phyloP scores from a whole-genome alignment of 768 basidiomycete species.

The Boletus barrowsii region DNA sequence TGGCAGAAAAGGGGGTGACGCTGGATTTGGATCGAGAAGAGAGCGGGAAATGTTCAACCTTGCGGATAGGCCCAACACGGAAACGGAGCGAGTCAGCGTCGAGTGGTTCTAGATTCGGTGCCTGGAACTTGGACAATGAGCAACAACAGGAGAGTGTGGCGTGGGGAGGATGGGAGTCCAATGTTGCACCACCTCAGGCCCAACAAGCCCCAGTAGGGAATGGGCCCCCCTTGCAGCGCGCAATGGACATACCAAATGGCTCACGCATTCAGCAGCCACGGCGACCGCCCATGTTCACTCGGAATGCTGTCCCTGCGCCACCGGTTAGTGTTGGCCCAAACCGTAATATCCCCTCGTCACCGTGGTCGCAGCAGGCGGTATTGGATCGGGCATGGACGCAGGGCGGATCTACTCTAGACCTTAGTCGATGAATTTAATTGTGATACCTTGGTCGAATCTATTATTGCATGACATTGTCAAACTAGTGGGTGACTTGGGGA shows the following conservation, averaged over 20 bases:
- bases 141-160: conserved; percentile 21
- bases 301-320: conserved; percentile 34
- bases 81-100: conserved; percentile 28
- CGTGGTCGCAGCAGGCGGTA: conserved; percentile 38
- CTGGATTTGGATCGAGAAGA: conserved; percentile 48
- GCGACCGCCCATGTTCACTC: conserved; percentile 54
- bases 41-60: conserved; percentile 34
- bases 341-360: conserved; percentile 40
- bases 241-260: conserved; percentile 50
- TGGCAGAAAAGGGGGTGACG: conserved; percentile 51
- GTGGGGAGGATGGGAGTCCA: conserved; percentile 31
- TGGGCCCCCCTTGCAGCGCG: conserved; percentile 40
- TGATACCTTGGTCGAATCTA: conserved; percentile 16
- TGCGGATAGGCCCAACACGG: conserved; percentile 21
- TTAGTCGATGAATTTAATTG: conserved; percentile 31
- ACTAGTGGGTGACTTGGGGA: too few species aligned
- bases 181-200: conserved; percentile 27
- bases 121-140: conserved; percentile 32
- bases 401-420: conserved; percentile 37
- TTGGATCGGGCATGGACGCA: conserved; percentile 46
- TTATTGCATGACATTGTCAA: conserved; percentile 1
- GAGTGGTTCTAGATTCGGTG: conserved; percentile 19
- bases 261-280: conserved; percentile 53
- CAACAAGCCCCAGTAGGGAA: conserved; percentile 24
- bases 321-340: conserved; percentile 33